Evolutionary conservation across 2,329 filamentous ascomycete genomes (phyloP).

Genomic region (Nigrospora osmanthi): DNA sequence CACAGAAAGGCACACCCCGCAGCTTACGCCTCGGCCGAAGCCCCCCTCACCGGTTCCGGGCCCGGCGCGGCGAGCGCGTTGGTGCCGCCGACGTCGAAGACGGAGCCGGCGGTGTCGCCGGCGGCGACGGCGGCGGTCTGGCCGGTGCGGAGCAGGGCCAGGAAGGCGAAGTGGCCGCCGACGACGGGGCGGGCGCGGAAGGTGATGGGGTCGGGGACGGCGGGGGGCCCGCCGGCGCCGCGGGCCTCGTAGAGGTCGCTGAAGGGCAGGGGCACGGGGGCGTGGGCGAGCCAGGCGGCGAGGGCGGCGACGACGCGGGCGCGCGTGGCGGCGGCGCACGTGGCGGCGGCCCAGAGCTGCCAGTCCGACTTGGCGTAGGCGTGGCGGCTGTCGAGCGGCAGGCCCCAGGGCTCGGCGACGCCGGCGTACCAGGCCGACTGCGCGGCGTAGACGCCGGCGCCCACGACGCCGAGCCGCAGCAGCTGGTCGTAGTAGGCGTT

Average conservation of each 20-base stretch:
- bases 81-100: too few species aligned
- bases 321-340: constrained; percentile 48
- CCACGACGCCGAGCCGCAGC: constrained; percentile 23
- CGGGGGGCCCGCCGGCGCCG: constrained; percentile 40
- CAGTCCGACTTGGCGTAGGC: constrained; percentile 69
- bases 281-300: constrained; percentile 64
- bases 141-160: constrained; percentile 39
- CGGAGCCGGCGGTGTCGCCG: too few species aligned
- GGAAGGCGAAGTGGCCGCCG: constrained; percentile 64
- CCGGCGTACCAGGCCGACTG: constrained; percentile 25
- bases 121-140: constrained; percentile 10
- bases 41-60: too few species aligned
- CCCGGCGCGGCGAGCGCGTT: too few species aligned
- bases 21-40: too few species aligned
- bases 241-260: constrained; percentile 63
- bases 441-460: constrained; percentile 18
- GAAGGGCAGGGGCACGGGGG: constrained; percentile 53
- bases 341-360: constrained; percentile 66
- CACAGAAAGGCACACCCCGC: too few species aligned
- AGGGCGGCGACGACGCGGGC: constrained; percentile 54
- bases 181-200: constrained; percentile 67
- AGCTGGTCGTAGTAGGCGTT: constrained; percentile 22
- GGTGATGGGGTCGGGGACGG: constrained; percentile 44
- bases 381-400: constrained; percentile 63
- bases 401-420: constrained; percentile 61